Base-by-base conservation (phyloP, 176 grass and related monocot species). In the Zizania latifolia region DNA sequence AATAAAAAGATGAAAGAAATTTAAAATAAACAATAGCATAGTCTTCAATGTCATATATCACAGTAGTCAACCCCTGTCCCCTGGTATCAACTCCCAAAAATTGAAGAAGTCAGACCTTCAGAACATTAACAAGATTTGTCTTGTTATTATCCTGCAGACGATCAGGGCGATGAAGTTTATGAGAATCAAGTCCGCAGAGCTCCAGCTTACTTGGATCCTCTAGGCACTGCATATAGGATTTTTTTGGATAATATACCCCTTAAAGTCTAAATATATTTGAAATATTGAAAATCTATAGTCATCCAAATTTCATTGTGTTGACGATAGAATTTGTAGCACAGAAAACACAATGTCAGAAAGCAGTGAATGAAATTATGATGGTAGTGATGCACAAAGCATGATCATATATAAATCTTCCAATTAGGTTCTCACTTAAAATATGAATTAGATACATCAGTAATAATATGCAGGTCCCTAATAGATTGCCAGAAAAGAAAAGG, bases 121-220 rank as follows among this genome's bases (percentile, higher is more conserved):
- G 77, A 79, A 83, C 62, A 78, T 90, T 90, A 81, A 86, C 76
- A 86, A 83, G 79, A 83, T 86, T 23, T 58, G 29, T 63, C 15
- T 86, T 70, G 70, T 78, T 68, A 70, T 71, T 61, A 63, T 90
- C 88, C 58, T 90, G 88, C 33, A 86, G 26, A 66, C 88, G 83
- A 50, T 90, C 88, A 75, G 62, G 4, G 2, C 88, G 79, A 45
- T 90, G 61, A 70, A 90, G 88, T 44, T 67, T 50, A 79, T 63
- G 53, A 65, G 88, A 79, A 79, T 90, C 61, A 58, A 90, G 88
- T 36, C 88, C 88, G 55, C 88, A 90, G 9, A 86, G 75, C 63
- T 79, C 74, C 66, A 90, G 58, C 62, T 76, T 90, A 64, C 48
- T 58, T 75, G 88, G 83, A 27, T 65, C 73, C 70, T 71, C 83